Percentiles rank a stretch among this genome's conserved stretches.
phyloP scores from a whole-genome alignment of 2,329 filamentous ascomycete genomes.

The Sclerotinia minor region DNA sequence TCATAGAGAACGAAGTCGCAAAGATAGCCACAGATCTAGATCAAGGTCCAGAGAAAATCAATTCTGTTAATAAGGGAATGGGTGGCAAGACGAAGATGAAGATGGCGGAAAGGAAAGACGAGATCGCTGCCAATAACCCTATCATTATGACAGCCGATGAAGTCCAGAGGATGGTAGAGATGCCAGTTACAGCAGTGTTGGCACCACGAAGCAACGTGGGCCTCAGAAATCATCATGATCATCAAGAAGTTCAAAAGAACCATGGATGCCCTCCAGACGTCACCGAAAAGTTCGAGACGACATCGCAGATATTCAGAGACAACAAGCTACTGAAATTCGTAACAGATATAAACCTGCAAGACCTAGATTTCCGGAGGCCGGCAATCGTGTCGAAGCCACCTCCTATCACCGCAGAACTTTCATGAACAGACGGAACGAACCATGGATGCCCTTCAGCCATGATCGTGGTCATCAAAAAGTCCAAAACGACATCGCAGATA shows the following conservation, averaged over 20 bases:
- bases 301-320: not conserved
- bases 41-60: conserved; percentile 50
- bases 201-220: not conserved
- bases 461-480: too few relatives aligned
- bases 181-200: not conserved
- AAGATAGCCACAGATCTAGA: conserved; percentile 50
- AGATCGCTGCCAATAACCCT: not conserved
- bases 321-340: not conserved
- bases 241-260: not conserved
- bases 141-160: not conserved
- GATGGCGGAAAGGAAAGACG: not conserved
- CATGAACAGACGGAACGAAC: not conserved
- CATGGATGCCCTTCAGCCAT: too few relatives aligned
- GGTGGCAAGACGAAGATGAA: not conserved
- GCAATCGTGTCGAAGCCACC: not conserved
- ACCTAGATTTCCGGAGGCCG: not conserved
- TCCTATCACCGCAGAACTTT: not conserved
- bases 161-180: not conserved
- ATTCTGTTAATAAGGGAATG: not conserved
- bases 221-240: not conserved
- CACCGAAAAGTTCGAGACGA: not conserved
- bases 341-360: not conserved
- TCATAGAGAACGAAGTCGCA: conserved; percentile 42
- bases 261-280: too few relatives aligned
- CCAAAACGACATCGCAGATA: too few relatives aligned